Conservation (phyloP, 148 eudicot species). For the Hydrangea macrophylla region DNA sequence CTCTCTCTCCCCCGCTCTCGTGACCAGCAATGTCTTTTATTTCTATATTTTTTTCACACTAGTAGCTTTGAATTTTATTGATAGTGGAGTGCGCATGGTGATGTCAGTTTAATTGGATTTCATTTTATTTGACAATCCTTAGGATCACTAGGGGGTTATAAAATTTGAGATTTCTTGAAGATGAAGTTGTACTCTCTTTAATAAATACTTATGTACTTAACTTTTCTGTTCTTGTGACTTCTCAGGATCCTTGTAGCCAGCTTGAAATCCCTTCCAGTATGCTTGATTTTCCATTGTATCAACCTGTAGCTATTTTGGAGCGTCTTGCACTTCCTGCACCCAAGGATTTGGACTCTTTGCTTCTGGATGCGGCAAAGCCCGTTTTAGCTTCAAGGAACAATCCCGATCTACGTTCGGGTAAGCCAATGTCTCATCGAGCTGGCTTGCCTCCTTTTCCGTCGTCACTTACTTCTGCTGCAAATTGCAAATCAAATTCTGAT, state of each 20-base stretch:
- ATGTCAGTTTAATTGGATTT: neutral
- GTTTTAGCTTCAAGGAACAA: slow-evolving; percentile 34
- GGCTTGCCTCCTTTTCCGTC: slow-evolving; percentile 78
- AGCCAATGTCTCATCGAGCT: slow-evolving; percentile 47
- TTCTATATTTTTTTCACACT: too few species aligned
- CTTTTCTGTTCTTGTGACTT: slow-evolving; percentile 23
- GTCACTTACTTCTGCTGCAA: slow-evolving; percentile 63
- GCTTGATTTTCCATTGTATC: slow-evolving; percentile 34
- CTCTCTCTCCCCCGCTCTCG: neutral
- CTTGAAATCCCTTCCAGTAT: slow-evolving; percentile 24
- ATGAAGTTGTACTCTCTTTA: slow-evolving; percentile 1
- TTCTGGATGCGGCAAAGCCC: slow-evolving; percentile 68
- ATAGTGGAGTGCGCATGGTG: neutral
- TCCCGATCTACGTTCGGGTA: slow-evolving; percentile 51
- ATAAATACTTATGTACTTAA: neutral
- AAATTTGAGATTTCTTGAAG: neutral
- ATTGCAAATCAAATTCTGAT: slow-evolving; percentile 63
- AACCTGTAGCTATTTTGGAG: slow-evolving; percentile 63
- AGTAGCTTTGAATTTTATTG: too few species aligned
- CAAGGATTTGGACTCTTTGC: slow-evolving; percentile 70
- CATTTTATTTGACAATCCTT: neutral
- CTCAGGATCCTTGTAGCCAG: slow-evolving; percentile 39
- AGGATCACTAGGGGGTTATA: neutral
- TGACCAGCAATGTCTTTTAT: neutral
- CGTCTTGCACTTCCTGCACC: slow-evolving; percentile 71